A percentile compares a stretch with the other conserved stretches of the same genome.
These are phyloP conservation scores for Orbilia ellipsospora DNA, from an alignment of 2,329 filamentous ascomycete species.

Conservation along the genomic window DNA sequence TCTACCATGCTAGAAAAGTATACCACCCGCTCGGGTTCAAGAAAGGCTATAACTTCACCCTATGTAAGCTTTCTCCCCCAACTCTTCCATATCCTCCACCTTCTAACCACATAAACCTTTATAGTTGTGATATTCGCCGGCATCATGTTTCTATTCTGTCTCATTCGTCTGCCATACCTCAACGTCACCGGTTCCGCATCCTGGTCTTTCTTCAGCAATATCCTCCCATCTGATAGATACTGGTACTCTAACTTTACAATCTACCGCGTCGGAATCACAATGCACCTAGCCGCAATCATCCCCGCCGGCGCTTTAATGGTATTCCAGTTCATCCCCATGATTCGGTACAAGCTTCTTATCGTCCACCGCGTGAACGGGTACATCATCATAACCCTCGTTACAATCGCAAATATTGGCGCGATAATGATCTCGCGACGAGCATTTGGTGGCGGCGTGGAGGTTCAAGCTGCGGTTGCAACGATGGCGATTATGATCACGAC, in stretches of 20 bases:
- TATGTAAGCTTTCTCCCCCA: conserved; percentile 62
- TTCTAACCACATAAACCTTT: neutral
- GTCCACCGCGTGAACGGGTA: conserved; percentile 74
- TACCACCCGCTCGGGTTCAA: conserved; percentile 65
- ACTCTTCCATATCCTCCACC: too few species aligned
- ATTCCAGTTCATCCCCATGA: conserved; percentile 66
- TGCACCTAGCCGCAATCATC: conserved; percentile 66
- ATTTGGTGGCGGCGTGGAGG: conserved; percentile 69
- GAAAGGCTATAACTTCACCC: conserved; percentile 69
- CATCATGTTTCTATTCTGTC: conserved; percentile 65
- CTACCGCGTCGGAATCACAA: conserved; percentile 64
- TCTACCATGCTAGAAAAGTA: conserved; percentile 21
- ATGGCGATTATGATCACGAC: conserved; percentile 65
- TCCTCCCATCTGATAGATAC: conserved; percentile 65
- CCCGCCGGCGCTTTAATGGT: conserved; percentile 64
- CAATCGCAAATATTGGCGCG: conserved; percentile 66
- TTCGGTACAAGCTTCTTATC: conserved; percentile 66
- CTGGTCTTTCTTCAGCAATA: conserved; percentile 57
- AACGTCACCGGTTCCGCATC: conserved; percentile 61
- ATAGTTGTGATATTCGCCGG: conserved; percentile 63
- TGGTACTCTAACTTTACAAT: conserved; percentile 61
- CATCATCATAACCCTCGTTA: conserved; percentile 66
- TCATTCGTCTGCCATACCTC: conserved; percentile 67
- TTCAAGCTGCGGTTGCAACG: conserved; percentile 65
- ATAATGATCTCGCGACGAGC: conserved; percentile 68